Percentiles rank a stretch among this genome's conserved stretches.
Evolutionary conservation across 2,329 filamentous ascomycete genomes (phyloP).

Genomic region (Boeremia exigua): DNA sequence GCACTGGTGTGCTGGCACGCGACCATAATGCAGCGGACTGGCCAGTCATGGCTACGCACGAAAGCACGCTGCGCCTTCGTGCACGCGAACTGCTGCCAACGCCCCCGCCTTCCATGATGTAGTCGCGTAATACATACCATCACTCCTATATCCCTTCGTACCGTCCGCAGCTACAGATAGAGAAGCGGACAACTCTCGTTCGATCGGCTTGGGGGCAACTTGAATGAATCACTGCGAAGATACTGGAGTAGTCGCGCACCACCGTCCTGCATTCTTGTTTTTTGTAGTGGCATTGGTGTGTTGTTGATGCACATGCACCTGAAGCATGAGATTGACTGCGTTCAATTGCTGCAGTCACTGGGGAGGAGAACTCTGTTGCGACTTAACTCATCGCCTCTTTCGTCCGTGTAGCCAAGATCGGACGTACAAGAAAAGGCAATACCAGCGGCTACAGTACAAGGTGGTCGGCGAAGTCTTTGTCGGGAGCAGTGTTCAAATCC

Average conservation of each 20-base stretch:
- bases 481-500: slow-evolving; percentile 3
- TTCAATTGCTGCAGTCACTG: no score
- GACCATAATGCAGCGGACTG: slow-evolving; percentile 28
- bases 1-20: slow-evolving; percentile 39
- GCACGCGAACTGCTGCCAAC: slow-evolving; percentile 36
- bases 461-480: slow-evolving; percentile 1
- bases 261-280: no score
- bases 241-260: no score
- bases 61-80: slow-evolving; percentile 48
- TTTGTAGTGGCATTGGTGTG: no score
- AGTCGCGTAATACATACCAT: background rate
- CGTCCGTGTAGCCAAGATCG: no score
- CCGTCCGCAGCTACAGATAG: background rate
- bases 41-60: slow-evolving; percentile 36
- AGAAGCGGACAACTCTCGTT: background rate
- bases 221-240: no score
- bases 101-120: slow-evolving; percentile 32
- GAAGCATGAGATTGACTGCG: no score
- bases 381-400: no score
- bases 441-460: background rate
- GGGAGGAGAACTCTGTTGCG: no score
- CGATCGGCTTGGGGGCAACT: no score
- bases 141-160: background rate
- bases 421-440: background rate
- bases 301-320: no score